These are phyloP conservation scores for Fusarium domesticum DNA, from an alignment of 2,329 filamentous ascomycete species.

Conservation along the genomic window DNA sequence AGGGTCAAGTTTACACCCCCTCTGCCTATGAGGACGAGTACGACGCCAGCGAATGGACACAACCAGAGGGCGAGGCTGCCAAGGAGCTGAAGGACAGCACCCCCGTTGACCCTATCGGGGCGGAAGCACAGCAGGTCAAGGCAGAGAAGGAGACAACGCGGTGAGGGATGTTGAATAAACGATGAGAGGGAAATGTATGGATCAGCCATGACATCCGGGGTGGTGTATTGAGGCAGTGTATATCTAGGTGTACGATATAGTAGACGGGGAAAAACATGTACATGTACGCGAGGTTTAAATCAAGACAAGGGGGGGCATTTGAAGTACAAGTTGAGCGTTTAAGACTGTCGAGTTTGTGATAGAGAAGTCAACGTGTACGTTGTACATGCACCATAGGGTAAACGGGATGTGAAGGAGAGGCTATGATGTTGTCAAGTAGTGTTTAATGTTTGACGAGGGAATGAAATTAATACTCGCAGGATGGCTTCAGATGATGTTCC, in stretches of 20 bases:
- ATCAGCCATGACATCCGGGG: background rate
- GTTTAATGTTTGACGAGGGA: too few relatives aligned
- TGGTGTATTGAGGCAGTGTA: slow-evolving; percentile 1
- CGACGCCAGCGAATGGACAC: slow-evolving; percentile 25
- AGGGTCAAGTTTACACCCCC: slow-evolving; percentile 51
- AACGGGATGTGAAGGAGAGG: too few relatives aligned
- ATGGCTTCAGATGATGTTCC: too few relatives aligned
- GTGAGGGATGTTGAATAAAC: slow-evolving; percentile 3
- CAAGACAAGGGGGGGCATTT: background rate
- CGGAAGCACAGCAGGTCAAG: slow-evolving; percentile 17
- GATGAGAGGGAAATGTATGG: slow-evolving; percentile 14
- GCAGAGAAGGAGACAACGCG: slow-evolving; percentile 23
- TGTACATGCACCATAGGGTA: too few relatives aligned
- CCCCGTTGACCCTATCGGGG: slow-evolving; percentile 10
- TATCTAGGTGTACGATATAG: slow-evolving; percentile 22
- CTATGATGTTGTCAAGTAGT: too few relatives aligned
- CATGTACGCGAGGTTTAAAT: slow-evolving; percentile 2
- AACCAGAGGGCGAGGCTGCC: slow-evolving; percentile 16
- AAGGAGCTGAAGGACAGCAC: slow-evolving; percentile 12
- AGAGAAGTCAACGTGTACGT: too few relatives aligned
- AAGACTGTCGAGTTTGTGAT: background rate
- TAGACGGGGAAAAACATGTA: slow-evolving; percentile 27
- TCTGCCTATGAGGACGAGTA: slow-evolving; percentile 37
- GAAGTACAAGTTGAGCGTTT: background rate
- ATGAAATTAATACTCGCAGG: too few relatives aligned